A percentile compares a stretch with the other conserved stretches of the same genome.
These are phyloP conservation scores for Sclerotinia glacialis DNA, from an alignment of 2,329 filamentous ascomycete genomes.

Conservation along the genomic window DNA sequence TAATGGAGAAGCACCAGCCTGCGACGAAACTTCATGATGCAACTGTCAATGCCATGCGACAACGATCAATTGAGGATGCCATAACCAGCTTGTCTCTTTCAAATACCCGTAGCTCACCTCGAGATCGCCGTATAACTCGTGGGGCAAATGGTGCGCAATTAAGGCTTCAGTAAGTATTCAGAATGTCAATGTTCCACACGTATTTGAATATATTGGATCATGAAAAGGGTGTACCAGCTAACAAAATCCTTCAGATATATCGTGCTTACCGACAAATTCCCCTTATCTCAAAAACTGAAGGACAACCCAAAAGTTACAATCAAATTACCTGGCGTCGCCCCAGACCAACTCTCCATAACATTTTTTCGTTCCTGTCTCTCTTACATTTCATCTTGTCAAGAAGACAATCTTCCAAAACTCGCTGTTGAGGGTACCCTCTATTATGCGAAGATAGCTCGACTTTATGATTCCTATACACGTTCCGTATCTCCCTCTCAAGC, in stretches of 20 bases:
- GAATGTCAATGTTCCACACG: neutral
- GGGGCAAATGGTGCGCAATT: slow-evolving; percentile 37
- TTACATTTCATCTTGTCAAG: slow-evolving; percentile 38
- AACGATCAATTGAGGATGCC: slow-evolving; percentile 2
- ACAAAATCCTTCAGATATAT: slow-evolving; percentile 25
- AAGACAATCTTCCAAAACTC: slow-evolving; percentile 41
- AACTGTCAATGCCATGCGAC: slow-evolving; percentile 33
- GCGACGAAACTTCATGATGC: slow-evolving; percentile 43
- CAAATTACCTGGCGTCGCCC: slow-evolving; percentile 26
- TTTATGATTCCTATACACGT: slow-evolving; percentile 31
- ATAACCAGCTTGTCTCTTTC: neutral
- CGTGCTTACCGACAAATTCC: slow-evolving; percentile 34
- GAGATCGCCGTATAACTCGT: slow-evolving; percentile 38
- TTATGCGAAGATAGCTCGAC: slow-evolving; percentile 38
- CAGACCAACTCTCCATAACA: slow-evolving; percentile 18
- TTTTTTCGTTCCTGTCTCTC: slow-evolving; percentile 37
- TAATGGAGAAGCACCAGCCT: slow-evolving; percentile 41
- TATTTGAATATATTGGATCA: neutral
- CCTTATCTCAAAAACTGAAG: slow-evolving; percentile 26
- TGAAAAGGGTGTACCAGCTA: neutral
- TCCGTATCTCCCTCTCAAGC: neutral
- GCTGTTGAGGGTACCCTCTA: slow-evolving; percentile 41
- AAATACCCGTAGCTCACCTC: slow-evolving; percentile 24
- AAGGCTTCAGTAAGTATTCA: slow-evolving; percentile 29
- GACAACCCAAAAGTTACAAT: slow-evolving; percentile 21